Conservation (phyloP, 1,139 yeast genomes). For the Pichia sp. region DNA sequence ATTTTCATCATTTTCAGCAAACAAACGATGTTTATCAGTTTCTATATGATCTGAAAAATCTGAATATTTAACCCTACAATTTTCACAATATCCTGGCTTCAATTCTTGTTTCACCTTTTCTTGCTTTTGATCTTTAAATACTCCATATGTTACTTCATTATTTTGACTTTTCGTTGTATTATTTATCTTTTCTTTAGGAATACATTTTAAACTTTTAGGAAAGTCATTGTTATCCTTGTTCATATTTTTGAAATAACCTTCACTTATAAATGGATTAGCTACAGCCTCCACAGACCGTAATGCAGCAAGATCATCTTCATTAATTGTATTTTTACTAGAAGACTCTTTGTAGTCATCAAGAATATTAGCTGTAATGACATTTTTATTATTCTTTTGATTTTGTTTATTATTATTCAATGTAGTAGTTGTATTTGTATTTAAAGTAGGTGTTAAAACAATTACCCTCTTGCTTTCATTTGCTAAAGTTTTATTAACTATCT, state of each 20-base stretch:
- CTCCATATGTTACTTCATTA: not conserved
- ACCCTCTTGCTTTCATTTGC: conserved; percentile 24
- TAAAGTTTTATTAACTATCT: conserved; percentile 55
- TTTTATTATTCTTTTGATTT: not conserved
- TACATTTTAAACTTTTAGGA: not conserved
- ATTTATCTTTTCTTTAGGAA: conserved; percentile 4
- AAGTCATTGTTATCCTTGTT: not conserved
- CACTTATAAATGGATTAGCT: conserved; percentile 13
- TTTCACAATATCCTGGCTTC: conserved; percentile 78
- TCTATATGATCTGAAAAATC: conserved; percentile 70
- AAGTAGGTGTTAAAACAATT: conserved; percentile 13
- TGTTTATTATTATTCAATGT: not conserved
- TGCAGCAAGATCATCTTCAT: conserved; percentile 15
- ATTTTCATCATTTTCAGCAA: conserved; percentile 68
- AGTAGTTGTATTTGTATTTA: not conserved
- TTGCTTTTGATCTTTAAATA: conserved; percentile 9
- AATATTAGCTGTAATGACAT: not conserved
- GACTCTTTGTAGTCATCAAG: not conserved
- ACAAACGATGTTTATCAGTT: conserved; percentile 68
- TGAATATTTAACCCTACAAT: conserved; percentile 83
- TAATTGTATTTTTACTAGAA: conserved; percentile 4
- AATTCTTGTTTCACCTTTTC: conserved; percentile 18
- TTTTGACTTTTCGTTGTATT: not conserved
- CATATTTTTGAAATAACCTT: conserved; percentile 2
- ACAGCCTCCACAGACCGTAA: conserved; percentile 17